Base-by-base conservation (phyloP, 2,329 filamentous ascomycete species). In the Byssothecium circinans region DNA sequence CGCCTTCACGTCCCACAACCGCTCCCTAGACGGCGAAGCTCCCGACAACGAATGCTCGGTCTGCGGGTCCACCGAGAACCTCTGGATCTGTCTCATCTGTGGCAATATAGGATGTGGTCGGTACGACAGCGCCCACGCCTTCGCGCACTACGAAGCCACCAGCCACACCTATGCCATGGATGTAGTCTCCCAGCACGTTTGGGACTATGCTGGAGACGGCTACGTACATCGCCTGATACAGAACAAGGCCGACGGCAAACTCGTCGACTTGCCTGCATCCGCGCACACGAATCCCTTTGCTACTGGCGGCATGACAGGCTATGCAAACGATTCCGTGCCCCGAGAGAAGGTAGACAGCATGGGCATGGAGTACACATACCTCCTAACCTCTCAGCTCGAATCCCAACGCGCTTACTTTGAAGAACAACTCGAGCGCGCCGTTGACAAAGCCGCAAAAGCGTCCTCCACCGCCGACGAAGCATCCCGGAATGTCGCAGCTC, bases 221-320 rank as follows among this genome's bases (percentile, higher is more conserved):
- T 99, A 96, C 79, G 94, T 97, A 40, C 94, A 99, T 71, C 86
- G 94, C 8, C 83, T 97, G 42, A 95, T 99, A 46, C 88, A 95
- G 56, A 90, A 91, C 65, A 96, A 96, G 74, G 86, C 89, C 8
- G 91, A 96, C 68, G 89, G 89, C 19, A 96, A 96, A 70, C 80
- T 96, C 2, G 88, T 96, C 15, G 92, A 97, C 69, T 79, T 96
- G n/a, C 89, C 91, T 0, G 80, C 81, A 2, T 67, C 68, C 0
- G 65, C 61, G 6, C 57, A 67, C 27, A 45, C 49, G 1, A 15
- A 40, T 15, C 46, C 55, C 4, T 58, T 55, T 8, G 50, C 48
- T 20, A 51, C 47, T 15, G 61, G 54, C 36, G 67, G 58, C 45
- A 78, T 60, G 78, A 81, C 53, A 0, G 70, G 68, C 34, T 69